Percentiles rank a stretch among this genome's conserved stretches.
phyloP scores from a whole-genome alignment of 495 filamentous ascomycete genomes.

The Xylaria telfairii region DNA sequence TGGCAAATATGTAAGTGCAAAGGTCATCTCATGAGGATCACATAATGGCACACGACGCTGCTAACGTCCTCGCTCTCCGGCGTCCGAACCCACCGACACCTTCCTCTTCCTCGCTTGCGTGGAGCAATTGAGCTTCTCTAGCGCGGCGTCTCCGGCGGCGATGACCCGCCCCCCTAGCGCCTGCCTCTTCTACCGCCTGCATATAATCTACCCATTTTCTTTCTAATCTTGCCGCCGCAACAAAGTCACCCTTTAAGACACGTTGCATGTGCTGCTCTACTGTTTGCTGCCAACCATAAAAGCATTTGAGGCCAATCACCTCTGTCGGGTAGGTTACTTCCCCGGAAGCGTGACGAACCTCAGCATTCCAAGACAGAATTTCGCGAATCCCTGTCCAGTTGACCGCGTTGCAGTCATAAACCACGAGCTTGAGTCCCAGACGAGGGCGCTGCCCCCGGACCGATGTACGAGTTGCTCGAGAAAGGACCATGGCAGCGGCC shows the following conservation, averaged over 20 bases:
- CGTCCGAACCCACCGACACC: constrained; percentile 46
- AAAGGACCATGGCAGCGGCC: constrained; percentile 75
- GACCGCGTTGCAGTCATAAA: constrained; percentile 88
- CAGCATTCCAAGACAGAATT: constrained; percentile 82
- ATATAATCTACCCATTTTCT: constrained; percentile 94
- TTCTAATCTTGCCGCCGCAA: constrained; percentile 74
- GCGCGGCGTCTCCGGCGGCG: constrained; percentile 75
- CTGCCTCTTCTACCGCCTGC: constrained; percentile 87
- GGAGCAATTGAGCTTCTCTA: constrained; percentile 75
- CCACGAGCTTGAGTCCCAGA: constrained; percentile 75
- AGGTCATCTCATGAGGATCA: constrained; percentile 36
- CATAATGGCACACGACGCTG: constrained; percentile 60
- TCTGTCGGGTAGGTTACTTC: constrained; percentile 66
- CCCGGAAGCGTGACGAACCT: constrained; percentile 53
- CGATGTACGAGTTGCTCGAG: constrained; percentile 61
- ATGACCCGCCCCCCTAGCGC: constrained; percentile 61
- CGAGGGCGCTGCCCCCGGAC: constrained; percentile 50
- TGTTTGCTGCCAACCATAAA: constrained; percentile 93
- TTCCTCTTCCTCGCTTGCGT: constrained; percentile 78
- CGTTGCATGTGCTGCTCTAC: constrained; percentile 90
- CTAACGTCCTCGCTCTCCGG: constrained; percentile 61
- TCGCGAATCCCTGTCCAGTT: constrained; percentile 94
- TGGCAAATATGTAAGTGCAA: neutral
- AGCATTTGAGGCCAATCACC: constrained; percentile 87
- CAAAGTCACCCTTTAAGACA: constrained; percentile 75